Percentiles rank a stretch among this genome's conserved stretches.
phyloP scores from a whole-genome alignment of 768 basidiomycete species.

The Omphalotus guepiniiformis region DNA sequence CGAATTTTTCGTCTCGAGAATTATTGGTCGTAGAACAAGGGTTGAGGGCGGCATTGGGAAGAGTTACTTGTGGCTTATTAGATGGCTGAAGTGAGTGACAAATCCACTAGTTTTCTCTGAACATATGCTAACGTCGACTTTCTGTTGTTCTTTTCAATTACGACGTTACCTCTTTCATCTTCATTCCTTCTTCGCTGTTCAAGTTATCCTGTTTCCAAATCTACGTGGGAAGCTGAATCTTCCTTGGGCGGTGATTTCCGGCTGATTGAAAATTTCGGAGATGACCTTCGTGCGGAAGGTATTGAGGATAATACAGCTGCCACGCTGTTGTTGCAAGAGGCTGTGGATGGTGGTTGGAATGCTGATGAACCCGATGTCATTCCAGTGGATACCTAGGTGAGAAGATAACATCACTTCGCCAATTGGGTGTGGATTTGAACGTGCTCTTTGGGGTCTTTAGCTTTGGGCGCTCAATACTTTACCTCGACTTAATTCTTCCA shows the following conservation, averaged over 20 bases:
- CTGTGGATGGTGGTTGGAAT: constrained; percentile 5
- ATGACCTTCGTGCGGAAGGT: constrained; percentile 1
- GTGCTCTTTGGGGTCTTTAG: too few species aligned
- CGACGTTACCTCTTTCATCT: neutral
- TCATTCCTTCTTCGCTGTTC: neutral
- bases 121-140: neutral
- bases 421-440: too few species aligned
- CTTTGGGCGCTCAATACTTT: too few species aligned
- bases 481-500: too few species aligned
- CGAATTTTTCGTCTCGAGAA: constrained; percentile 1
- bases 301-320: neutral
- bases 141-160: neutral
- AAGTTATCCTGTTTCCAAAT: constrained; percentile 2
- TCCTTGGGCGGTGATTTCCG: neutral
- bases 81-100: constrained; percentile 4
- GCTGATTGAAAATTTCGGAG: neutral
- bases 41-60: neutral
- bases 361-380: constrained; percentile 3
- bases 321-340: constrained; percentile 1
- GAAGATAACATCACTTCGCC: too few species aligned
- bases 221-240: constrained; percentile 6
- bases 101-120: too few species aligned
- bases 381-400: too few species aligned
- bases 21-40: constrained; percentile 4
- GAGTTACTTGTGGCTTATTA: constrained; percentile 3